Base-by-base conservation (phyloP, 352 stramenopile genomes). In the Globisporangium okanoganense region DNA sequence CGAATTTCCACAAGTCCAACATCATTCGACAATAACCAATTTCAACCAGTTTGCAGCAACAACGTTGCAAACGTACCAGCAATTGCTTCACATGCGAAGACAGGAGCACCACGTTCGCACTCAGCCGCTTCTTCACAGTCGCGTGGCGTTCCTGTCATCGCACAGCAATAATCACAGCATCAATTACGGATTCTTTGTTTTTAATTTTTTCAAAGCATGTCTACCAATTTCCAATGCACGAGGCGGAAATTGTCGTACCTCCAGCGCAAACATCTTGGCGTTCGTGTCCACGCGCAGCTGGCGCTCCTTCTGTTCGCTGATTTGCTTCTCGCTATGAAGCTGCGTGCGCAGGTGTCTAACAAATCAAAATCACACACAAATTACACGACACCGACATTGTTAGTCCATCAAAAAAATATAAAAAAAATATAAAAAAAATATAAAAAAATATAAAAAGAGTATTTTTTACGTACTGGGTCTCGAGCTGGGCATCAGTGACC, bases 231-330 rank as follows among this genome's bases (percentile, higher is more conserved):
- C 40, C 9, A 12, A 12, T 3, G 5, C 40, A 45, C 4, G 18
- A 10, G 40, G n/a, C 40, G 43, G 5, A 22, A 48, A 25, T 25
- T 44, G 25, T 33, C 13, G 3, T 33, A 65, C 60, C 51, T 86
- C 75, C 20, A 84, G 57, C 24, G 67, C 64, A 20, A 67, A 53
- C n/a, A 87, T 52, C 52, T 82, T 73, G 36, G 75, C 63, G 12
- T 71, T 82, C 5, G 54, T 67, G 45, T 87, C 75, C 43, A 85
- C 67, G 22, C 65, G 70, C 29, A 86, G 52, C 49, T 87, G 75
- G 18, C 73, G 76, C 67, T 88, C 78, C 9, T 71, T 72, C 14
- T 73, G 69, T 12, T 67, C 76, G 41, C 72, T 57, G 35, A 40
- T 64, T 50, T 64, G 64, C 52, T 70, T 75, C 50, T 72, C 59